These are phyloP conservation scores for Fusarium dimerum DNA, from an alignment of 2,329 filamentous ascomycete genomes.

Conservation along the genomic window DNA sequence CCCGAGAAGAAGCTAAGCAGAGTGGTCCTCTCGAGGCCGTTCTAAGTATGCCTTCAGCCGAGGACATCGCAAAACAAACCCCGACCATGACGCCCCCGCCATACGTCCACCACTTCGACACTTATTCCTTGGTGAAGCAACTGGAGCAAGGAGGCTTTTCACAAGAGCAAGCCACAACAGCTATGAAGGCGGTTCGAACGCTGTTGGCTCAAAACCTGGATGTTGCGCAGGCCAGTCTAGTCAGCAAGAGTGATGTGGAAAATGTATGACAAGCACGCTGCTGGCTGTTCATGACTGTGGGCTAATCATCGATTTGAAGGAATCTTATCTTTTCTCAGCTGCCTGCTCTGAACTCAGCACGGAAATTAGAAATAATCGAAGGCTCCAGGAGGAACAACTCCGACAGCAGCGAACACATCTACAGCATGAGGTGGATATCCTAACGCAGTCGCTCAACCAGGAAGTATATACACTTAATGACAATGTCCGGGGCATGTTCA, in stretches of 20 bases:
- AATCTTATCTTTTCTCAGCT: slow-evolving; percentile 90
- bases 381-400: slow-evolving; percentile 76
- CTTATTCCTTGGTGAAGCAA: slow-evolving; percentile 82
- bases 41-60: slow-evolving; percentile 46
- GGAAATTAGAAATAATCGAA: slow-evolving; percentile 78
- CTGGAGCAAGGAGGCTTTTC: slow-evolving; percentile 75
- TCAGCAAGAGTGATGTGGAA: slow-evolving; percentile 90
- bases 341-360: slow-evolving; percentile 90
- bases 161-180: slow-evolving; percentile 71
- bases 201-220: slow-evolving; percentile 79
- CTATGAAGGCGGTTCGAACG: slow-evolving; percentile 89
- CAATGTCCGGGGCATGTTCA: slow-evolving; percentile 92
- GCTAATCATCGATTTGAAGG: slow-evolving; percentile 43
- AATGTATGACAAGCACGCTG: slow-evolving; percentile 55
- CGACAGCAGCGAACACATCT: slow-evolving; percentile 81
- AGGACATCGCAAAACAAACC: slow-evolving; percentile 47
- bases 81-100: slow-evolving; percentile 73
- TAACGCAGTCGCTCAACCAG: slow-evolving; percentile 81
- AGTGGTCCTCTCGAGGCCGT: slow-evolving; percentile 55
- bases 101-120: slow-evolving; percentile 97
- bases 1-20: slow-evolving; percentile 41
- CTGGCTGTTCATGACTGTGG: neutral
- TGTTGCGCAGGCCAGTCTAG: slow-evolving; percentile 75
- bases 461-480: slow-evolving; percentile 82
- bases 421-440: slow-evolving; percentile 93